Percentiles rank a stretch among this genome's conserved stretches.
Evolutionary conservation across 2,329 filamentous ascomycete species (phyloP).

Genomic region (Fusarium sublunatum): DNA sequence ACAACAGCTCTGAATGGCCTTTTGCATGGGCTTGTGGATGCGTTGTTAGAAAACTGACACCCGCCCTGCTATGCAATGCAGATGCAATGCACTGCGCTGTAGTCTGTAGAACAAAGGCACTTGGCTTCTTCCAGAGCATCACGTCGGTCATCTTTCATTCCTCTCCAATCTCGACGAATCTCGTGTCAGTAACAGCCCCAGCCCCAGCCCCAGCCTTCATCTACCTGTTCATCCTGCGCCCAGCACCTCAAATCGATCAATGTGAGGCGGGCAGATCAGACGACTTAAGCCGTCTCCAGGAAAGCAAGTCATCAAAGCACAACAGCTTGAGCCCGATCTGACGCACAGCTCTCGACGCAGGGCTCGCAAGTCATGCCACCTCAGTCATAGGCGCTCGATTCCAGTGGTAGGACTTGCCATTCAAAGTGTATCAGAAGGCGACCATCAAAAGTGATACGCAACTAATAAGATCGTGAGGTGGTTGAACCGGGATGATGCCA

Average conservation of each 20-base stretch:
- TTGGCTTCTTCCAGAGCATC: conserved; percentile 28
- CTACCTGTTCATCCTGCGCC: conserved; percentile 32
- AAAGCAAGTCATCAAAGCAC: conserved; percentile 34
- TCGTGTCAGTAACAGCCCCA: conserved; percentile 15
- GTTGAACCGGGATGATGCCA: conserved; percentile 17
- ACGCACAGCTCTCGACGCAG: conserved; percentile 45
- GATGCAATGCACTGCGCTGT: conserved; percentile 35
- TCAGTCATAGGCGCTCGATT: conserved; percentile 2
- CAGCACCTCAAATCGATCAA: conserved; percentile 33
- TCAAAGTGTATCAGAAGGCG: conserved; percentile 15
- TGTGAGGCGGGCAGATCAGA: conserved; percentile 32
- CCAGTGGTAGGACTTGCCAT: conserved; percentile 8
- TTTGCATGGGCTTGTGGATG: conserved; percentile 21
- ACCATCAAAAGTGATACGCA: conserved; percentile 22
- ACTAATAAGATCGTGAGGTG: conserved; percentile 27
- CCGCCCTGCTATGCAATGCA: conserved; percentile 39
- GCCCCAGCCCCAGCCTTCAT: conserved; percentile 18
- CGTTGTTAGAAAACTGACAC: conserved; percentile 32
- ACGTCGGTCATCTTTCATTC: conserved; percentile 20
- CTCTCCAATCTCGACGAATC: conserved; percentile 37
- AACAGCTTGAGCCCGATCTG: conserved; percentile 27
- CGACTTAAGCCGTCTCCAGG: conserved; percentile 11
- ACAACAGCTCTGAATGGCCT: conserved; percentile 22
- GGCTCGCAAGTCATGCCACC: conserved; percentile 47
- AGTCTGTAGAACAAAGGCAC: conserved; percentile 26